Evolutionary conservation across 202 grass and related monocot species (phyloP), one percentile per base, ranked within the genome.

Genomic region (Dendrocalamus latiflorus): DNA sequence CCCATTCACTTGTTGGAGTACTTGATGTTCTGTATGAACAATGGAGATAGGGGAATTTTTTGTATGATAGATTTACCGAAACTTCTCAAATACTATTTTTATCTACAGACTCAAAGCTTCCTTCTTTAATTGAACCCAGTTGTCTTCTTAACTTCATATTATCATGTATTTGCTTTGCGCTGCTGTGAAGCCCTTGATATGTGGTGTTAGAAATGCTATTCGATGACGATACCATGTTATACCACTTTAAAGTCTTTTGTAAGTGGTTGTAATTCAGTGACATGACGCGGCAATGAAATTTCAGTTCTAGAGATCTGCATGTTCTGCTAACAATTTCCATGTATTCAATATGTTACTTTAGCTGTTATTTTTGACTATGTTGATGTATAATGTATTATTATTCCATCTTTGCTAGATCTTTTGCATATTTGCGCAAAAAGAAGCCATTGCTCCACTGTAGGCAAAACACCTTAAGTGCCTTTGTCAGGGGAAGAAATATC

Each of bases 11-110:
- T 83, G 66, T 53, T 83, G 74, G 51, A 56, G 43, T 86, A 74
- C 43, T 86, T 86, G 42, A 86, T 77, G 62, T 78, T 82, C 77
- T 80, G 80, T 80, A 75, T 83, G 79, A 86, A 72, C 22, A 81
- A 56, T 80, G 68, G 76, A 83, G 66, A 83, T 43, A 87, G 61
- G 54, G 42, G 56, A 24, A 58, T n/a, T 21, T 81, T 83, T 79
- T 90, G 84, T 90, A 90, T 57, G 51, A 42, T 73, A 79, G 53
- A 74, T 77, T 79, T 77, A 13, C 10, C 18, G 80, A 70, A 78
- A 70, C 24, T 59, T 80, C 54, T 75, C 78, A 83, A 76, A 69
- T 83, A 14, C 30, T 73, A 42, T 33, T 65, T 86, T 79, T 86
- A n/a, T 1, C 11, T 20, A 34, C 20, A 74, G 48, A 41, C 26